Evolutionary conservation across 2,329 filamentous ascomycete species (phyloP).

Genomic region (Botrytis squamosa): DNA sequence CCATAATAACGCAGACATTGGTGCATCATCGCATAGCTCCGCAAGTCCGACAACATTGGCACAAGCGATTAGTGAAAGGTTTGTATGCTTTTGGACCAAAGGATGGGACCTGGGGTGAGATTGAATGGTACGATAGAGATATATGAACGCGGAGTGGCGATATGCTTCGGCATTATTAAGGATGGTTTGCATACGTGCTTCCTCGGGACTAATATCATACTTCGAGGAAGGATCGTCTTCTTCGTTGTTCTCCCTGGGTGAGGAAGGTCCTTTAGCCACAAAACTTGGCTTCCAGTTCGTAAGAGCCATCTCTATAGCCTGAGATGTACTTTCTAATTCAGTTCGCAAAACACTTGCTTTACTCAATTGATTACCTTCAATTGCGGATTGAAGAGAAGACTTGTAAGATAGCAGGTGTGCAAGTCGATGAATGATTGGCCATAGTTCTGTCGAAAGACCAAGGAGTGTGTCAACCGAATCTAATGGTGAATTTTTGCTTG

Average conservation of each 20-base stretch:
- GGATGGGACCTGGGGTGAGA: constrained; percentile 47
- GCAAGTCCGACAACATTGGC: constrained; percentile 52
- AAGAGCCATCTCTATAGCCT: constrained; percentile 56
- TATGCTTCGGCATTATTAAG: constrained; percentile 50
- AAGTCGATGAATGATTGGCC: constrained; percentile 62
- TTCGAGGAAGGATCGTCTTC: constrained; percentile 8
- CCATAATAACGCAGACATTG: constrained; percentile 64
- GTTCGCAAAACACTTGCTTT: constrained; percentile 34
- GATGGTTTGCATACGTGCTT: constrained; percentile 38
- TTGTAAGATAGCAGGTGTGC: constrained; percentile 56
- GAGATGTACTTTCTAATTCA: constrained; percentile 44
- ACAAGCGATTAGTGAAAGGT: constrained; percentile 53
- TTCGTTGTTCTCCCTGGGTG: constrained; percentile 14
- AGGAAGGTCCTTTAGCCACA: constrained; percentile 39
- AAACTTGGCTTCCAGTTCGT: constrained; percentile 55
- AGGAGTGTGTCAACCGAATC: constrained; percentile 52
- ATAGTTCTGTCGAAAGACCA: constrained; percentile 60
- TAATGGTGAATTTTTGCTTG: constrained; percentile 44
- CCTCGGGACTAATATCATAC: constrained; percentile 5
- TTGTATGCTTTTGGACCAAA: constrained; percentile 54
- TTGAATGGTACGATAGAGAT: constrained; percentile 44
- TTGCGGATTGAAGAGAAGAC: constrained; percentile 49
- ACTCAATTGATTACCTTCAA: constrained; percentile 42
- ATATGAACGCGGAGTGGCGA: constrained; percentile 48
- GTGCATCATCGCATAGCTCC: constrained; percentile 42